Conservation (phyloP, 371 early-diverging fungal genomes). For the Gilbertella persicaria region DNA sequence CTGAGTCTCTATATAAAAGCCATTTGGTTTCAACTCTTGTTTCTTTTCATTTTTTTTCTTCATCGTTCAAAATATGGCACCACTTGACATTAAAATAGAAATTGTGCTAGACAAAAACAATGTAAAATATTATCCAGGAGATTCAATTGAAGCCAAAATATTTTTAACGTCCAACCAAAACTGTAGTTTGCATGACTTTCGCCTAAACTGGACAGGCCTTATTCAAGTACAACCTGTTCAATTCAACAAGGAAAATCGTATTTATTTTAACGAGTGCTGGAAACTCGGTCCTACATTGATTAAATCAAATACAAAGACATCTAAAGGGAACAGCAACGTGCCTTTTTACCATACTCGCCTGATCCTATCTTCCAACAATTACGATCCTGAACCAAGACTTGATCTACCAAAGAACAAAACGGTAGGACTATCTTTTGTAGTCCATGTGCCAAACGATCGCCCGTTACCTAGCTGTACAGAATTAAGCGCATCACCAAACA, state of each 20-base stretch:
- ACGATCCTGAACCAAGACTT: constrained; percentile 8
- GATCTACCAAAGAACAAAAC: constrained; percentile 24
- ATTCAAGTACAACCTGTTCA: constrained; percentile 23
- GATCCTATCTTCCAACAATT: neutral
- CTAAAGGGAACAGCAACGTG: constrained; percentile 4
- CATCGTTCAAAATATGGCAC: too few species aligned
- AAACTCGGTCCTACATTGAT: constrained; percentile 12
- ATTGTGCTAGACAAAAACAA: constrained; percentile 10
- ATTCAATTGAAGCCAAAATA: constrained; percentile 17
- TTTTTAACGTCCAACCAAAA: constrained; percentile 20
- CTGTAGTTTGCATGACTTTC: constrained; percentile 14
- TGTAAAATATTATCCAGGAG: constrained; percentile 20
- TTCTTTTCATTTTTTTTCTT: too few species aligned
- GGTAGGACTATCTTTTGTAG: constrained; percentile 15
- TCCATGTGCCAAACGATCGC: constrained; percentile 19
- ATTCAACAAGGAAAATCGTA: constrained; percentile 9
- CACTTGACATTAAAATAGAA: constrained; percentile 25
- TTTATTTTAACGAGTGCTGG: constrained; percentile 21
- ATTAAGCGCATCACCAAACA: neutral
- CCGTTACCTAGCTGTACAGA: constrained; percentile 23
- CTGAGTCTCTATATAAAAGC: too few species aligned
- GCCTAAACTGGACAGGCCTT: constrained; percentile 26
- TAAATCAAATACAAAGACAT: constrained; percentile 4
- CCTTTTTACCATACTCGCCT: constrained; percentile 7
- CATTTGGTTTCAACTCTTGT: too few species aligned